Evolutionary conservation across 2,329 filamentous ascomycete species (phyloP).

Genomic region (Trichoderma asperellum): DNA sequence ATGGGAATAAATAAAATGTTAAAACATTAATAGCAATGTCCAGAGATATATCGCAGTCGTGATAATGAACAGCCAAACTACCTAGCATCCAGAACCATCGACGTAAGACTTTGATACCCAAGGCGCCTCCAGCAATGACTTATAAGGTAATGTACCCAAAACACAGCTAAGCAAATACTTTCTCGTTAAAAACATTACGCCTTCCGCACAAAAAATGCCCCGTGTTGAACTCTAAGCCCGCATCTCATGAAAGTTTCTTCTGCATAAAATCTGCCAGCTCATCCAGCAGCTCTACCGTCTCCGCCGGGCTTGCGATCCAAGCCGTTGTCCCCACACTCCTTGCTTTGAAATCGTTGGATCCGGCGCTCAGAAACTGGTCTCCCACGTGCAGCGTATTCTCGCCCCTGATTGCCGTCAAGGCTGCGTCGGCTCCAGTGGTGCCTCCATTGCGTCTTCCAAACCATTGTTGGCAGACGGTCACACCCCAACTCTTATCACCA

Average conservation of each 20-base stretch:
- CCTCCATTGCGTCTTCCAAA: conserved; percentile 60
- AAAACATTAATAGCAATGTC: not conserved
- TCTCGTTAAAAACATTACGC: not conserved
- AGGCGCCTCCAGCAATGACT: not conserved
- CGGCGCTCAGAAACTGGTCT: conserved; percentile 94
- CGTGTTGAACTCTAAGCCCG: not conserved
- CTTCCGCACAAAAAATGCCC: not conserved
- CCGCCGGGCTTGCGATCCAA: conserved; percentile 91
- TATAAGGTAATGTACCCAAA: not conserved
- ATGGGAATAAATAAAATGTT: not conserved
- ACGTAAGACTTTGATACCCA: not conserved
- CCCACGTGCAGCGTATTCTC: conserved; percentile 90
- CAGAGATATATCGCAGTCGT: not conserved
- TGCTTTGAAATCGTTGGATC: conserved; percentile 96
- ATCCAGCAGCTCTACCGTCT: conserved; percentile 88
- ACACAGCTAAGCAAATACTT: not conserved
- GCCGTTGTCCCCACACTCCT: conserved; percentile 89
- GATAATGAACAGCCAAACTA: not conserved
- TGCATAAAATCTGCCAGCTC: conserved; percentile 68
- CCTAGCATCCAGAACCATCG: not conserved
- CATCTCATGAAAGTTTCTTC: conserved; percentile 37
- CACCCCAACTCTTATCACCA: conserved; percentile 96
- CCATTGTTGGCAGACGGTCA: conserved; percentile 87
- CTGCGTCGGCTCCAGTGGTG: conserved; percentile 19
- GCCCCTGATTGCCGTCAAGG: conserved; percentile 58